phyloP scores from a whole-genome alignment of 2,329 filamentous ascomycete species.

The Colletotrichum liriopes region DNA sequence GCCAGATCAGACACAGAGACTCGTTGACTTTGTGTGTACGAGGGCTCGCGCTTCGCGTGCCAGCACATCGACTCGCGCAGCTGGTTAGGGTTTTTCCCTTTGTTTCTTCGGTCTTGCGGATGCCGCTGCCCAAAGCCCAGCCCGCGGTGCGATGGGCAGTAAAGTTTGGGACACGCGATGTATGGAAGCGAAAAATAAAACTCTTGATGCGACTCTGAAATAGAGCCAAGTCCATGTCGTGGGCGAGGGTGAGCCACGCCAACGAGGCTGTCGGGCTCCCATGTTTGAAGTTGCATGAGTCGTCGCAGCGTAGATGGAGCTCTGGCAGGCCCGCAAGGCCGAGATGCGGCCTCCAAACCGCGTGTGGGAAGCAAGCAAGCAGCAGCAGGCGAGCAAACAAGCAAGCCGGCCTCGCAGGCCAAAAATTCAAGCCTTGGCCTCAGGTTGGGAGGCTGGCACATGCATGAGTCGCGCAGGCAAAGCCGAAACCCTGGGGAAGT shows the following conservation, averaged over 20 bases:
- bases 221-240: background rate
- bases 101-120: background rate
- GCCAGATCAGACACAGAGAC: background rate
- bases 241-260: slow-evolving; percentile 9
- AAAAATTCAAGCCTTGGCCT: slow-evolving; percentile 29
- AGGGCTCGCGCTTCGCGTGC: background rate
- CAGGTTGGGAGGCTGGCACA: slow-evolving; percentile 21
- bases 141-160: background rate
- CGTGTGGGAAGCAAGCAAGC: background rate
- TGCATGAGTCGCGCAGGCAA: slow-evolving; percentile 38
- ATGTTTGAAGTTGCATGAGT: slow-evolving; percentile 42
- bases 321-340: slow-evolving; percentile 30
- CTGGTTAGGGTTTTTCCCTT: slow-evolving; percentile 1
- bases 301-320: slow-evolving; percentile 37
- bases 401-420: slow-evolving; percentile 1
- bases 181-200: background rate
- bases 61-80: slow-evolving; percentile 9
- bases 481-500: slow-evolving; percentile 27
- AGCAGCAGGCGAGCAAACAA: background rate
- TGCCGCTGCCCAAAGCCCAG: slow-evolving; percentile 12
- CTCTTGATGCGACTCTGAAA: background rate
- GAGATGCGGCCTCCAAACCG: slow-evolving; percentile 32
- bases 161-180: slow-evolving; percentile 12
- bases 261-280: slow-evolving; percentile 32
- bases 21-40: background rate